Conservation (phyloP, 1,139 yeast species). For the Kurtzmaniella quercitrusa region DNA sequence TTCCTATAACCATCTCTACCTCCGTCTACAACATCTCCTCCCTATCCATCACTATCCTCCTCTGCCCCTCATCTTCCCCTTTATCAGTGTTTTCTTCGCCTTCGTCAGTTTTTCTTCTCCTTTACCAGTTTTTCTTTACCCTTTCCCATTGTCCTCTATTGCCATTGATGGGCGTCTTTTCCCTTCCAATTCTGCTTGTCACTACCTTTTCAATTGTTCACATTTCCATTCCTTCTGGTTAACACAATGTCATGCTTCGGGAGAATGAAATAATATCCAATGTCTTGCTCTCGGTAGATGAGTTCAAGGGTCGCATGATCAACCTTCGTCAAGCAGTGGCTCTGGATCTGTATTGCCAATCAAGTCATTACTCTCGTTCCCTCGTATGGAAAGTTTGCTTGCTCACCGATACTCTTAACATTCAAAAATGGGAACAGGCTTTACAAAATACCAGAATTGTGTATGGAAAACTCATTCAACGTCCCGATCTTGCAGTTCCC, state of each 20-base stretch:
- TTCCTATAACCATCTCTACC: no score
- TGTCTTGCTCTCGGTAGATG: slow-evolving; percentile 35
- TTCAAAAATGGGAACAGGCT: slow-evolving; percentile 30
- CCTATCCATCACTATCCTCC: no score
- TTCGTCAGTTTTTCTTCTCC: no score
- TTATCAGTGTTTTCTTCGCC: no score
- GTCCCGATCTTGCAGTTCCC: slow-evolving; percentile 34
- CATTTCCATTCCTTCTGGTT: neutral
- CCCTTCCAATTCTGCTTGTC: no score
- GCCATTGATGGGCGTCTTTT: no score
- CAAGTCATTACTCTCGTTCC: slow-evolving; percentile 25
- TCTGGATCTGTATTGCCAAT: slow-evolving; percentile 30
- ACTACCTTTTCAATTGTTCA: no score
- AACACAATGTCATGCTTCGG: slow-evolving; percentile 16
- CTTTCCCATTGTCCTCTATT: no score
- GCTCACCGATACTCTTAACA: slow-evolving; percentile 36
- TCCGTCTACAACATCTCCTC: no score
- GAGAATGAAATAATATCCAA: slow-evolving; percentile 38
- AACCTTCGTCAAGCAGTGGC: slow-evolving; percentile 28
- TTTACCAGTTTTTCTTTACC: no score
- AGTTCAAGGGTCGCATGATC: slow-evolving; percentile 30
- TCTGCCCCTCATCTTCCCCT: no score
- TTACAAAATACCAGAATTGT: slow-evolving; percentile 31
- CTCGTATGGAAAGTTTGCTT: slow-evolving; percentile 38
- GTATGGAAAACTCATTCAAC: slow-evolving; percentile 30